Conservation (phyloP, 73 alveolate genomes). For the Blepharisma japonicum region DNA sequence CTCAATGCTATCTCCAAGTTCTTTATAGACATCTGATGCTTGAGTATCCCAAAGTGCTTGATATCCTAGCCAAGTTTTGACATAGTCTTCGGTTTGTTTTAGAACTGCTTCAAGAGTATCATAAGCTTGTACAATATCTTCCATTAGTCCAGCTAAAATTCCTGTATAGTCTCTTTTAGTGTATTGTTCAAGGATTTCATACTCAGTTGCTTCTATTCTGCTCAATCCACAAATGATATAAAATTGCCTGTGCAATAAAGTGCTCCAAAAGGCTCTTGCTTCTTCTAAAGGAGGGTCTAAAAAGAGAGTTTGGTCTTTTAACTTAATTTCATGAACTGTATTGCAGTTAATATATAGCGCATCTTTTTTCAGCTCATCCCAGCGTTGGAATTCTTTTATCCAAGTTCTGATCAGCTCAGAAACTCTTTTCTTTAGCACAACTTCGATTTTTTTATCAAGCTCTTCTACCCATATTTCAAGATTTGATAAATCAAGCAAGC, state of each 20-base stretch:
- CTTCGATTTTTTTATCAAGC: slow-evolving; percentile 77
- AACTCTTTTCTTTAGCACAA: slow-evolving; percentile 58
- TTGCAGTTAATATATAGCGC: slow-evolving; percentile 44
- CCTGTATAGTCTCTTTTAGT: slow-evolving; percentile 27
- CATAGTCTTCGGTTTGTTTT: slow-evolving; percentile 76
- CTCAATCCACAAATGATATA: slow-evolving; percentile 63
- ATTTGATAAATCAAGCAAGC: slow-evolving; percentile 81
- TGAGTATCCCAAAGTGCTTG: slow-evolving; percentile 99
- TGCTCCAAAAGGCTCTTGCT: slow-evolving; percentile 95
- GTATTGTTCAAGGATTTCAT: slow-evolving; percentile 44
- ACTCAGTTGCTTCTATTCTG: slow-evolving; percentile 52
- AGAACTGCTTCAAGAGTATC: slow-evolving; percentile 7
- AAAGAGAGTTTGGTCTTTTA: slow-evolving; percentile 75
- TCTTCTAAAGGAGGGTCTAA: slow-evolving; percentile 97
- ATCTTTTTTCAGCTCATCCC: slow-evolving; percentile 45
- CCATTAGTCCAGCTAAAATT: not conserved
- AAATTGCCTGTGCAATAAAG: slow-evolving; percentile 83
- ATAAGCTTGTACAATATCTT: slow-evolving; percentile 20
- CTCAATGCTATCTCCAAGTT: slow-evolving; percentile 87
- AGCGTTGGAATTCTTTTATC: slow-evolving; percentile 71
- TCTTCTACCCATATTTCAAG: slow-evolving; percentile 84
- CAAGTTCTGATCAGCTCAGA: slow-evolving; percentile 67
- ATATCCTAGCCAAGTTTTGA: slow-evolving; percentile 94
- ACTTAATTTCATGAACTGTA: slow-evolving; percentile 79
- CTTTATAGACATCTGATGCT: slow-evolving; percentile 71